Evolutionary conservation across 257 asterid genomes (phyloP).

Genomic region (Solanum chiquidenum): DNA sequence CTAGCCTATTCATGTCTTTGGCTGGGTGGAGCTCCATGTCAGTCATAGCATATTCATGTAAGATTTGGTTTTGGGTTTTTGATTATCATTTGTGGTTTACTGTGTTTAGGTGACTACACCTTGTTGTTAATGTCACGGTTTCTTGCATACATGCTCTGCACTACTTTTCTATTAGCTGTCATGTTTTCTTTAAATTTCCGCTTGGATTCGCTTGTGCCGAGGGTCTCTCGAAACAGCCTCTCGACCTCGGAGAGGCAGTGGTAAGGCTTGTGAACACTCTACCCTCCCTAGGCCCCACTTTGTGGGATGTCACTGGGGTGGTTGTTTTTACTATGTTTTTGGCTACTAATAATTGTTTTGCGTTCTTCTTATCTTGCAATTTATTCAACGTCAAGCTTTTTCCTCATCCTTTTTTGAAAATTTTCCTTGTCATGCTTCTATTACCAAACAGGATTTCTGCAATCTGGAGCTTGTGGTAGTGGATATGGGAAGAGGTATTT

Average conservation of each 20-base stretch:
- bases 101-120: neutral
- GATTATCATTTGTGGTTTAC: neutral
- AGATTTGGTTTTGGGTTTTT: neutral
- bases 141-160: neutral
- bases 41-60: neutral
- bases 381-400: neutral
- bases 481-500: slow-evolving; percentile 73
- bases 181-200: neutral
- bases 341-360: neutral
- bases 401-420: slow-evolving; percentile 1
- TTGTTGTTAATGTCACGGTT: neutral
- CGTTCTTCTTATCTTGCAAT: neutral
- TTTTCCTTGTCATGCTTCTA: slow-evolving; percentile 7
- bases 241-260: neutral
- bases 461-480: slow-evolving; percentile 56
- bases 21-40: neutral
- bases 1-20: neutral
- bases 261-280: neutral
- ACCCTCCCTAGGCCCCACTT: neutral
- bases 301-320: neutral
- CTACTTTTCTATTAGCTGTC: neutral
- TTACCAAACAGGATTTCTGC: slow-evolving; percentile 46
- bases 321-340: neutral
- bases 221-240: neutral
- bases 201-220: neutral